phyloP scores from a whole-genome alignment of 139 green algal genomes.

The Nannochloris sp. region DNA sequence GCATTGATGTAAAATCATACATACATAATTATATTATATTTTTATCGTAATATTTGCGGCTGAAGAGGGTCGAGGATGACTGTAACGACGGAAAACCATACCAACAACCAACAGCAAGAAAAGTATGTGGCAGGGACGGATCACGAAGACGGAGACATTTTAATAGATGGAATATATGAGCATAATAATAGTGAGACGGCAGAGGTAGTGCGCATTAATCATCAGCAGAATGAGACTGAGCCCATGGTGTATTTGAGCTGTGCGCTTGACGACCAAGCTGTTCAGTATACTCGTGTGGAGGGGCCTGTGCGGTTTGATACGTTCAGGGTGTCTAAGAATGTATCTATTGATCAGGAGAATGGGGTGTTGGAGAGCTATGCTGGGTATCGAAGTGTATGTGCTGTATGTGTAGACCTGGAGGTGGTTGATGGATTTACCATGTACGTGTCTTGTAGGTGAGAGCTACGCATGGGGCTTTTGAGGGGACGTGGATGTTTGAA shows the following conservation, averaged over 20 bases:
- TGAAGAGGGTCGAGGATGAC: too few species aligned
- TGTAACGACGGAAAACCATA: too few species aligned
- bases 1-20: too few species aligned
- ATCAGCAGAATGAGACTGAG: not conserved
- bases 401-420: not conserved
- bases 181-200: not conserved
- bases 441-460: conserved; percentile 13
- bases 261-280: too few species aligned
- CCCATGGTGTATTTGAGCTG: too few species aligned
- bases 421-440: too few species aligned
- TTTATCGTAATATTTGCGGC: too few species aligned
- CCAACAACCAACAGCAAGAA: too few species aligned
- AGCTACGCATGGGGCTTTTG: conserved; percentile 53
- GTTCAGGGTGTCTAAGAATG: not conserved
- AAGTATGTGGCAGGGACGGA: too few species aligned
- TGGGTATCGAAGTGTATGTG: not conserved
- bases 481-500: conserved; percentile 70
- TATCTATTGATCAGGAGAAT: not conserved
- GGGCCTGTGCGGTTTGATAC: not conserved
- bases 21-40: too few species aligned
- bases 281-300: not conserved
- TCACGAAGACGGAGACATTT: not conserved
- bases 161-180: not conserved
- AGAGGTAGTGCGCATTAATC: not conserved
- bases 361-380: not conserved